phyloP scores from a whole-genome alignment of 208 protist species.

The Crithidia fasciculata region DNA sequence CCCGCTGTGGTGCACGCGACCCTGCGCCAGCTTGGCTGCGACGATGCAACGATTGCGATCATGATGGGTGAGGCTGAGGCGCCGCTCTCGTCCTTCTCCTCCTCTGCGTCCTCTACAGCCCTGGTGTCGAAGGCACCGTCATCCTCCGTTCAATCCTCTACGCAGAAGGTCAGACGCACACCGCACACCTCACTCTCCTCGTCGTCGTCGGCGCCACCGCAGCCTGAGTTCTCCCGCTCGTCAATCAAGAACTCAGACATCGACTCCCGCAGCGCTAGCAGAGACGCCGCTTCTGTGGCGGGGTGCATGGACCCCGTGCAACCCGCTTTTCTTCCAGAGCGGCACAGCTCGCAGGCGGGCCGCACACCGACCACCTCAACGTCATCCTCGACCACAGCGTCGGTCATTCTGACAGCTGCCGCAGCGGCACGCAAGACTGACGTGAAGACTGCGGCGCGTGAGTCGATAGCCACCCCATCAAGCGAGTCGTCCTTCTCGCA shows the following conservation, averaged over 20 bases:
- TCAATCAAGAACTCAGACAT: not conserved
- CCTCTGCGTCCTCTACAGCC: constrained; percentile 6
- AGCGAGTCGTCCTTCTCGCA: not conserved
- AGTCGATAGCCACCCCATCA: not conserved
- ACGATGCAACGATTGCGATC: constrained; percentile 33
- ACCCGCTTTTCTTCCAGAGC: too few relatives aligned
- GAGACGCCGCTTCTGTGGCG: not conserved
- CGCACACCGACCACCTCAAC: not conserved
- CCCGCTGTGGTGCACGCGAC: constrained; percentile 53
- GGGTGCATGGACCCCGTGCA: too few relatives aligned
- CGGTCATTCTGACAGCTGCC: not conserved
- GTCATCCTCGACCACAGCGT: not conserved
- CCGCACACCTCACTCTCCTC: not conserved
- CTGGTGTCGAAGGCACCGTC: not conserved
- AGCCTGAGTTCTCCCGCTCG: not conserved
- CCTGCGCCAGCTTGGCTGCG: constrained; percentile 53
- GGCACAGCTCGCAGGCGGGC: not conserved
- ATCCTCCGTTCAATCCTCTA: not conserved
- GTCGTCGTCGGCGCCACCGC: not conserved
- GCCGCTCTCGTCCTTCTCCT: not conserved
- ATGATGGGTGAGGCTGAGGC: constrained; percentile 53
- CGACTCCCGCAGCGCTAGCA: not conserved
- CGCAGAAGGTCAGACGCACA: not conserved
- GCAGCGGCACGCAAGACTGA: not conserved
- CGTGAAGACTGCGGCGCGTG: too few relatives aligned